Conservation (phyloP, 495 filamentous ascomycete species). For the Astrothelium macrocarpum region DNA sequence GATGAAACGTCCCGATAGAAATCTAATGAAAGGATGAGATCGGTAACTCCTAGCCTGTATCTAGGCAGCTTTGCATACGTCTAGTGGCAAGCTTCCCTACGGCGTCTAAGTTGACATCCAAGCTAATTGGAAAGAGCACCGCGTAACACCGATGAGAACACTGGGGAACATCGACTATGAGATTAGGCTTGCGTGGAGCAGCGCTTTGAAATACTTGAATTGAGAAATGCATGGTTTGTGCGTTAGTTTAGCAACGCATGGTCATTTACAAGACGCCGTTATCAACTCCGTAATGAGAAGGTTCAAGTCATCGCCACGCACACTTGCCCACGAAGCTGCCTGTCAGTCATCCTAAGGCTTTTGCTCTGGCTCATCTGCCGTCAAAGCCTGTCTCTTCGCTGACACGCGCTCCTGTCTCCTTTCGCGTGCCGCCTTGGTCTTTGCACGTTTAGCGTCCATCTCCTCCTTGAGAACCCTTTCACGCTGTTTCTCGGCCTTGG, state of each 20-base stretch:
- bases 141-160: not conserved
- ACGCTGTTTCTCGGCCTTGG: slow-evolving; percentile 97
- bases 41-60: not conserved
- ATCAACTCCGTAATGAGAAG: not conserved
- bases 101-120: not conserved
- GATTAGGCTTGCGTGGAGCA: not conserved
- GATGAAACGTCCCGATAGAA: not conserved
- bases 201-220: not conserved
- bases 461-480: slow-evolving; percentile 93
- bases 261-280: not conserved
- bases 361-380: slow-evolving; percentile 62
- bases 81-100: not conserved
- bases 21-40: not conserved
- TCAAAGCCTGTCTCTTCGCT: slow-evolving; percentile 78
- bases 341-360: slow-evolving; percentile 9
- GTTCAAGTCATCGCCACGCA: not conserved
- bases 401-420: slow-evolving; percentile 78
- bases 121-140: not conserved
- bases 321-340: not conserved
- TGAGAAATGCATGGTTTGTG: not conserved
- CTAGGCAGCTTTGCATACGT: not conserved
- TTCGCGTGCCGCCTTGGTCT: slow-evolving; percentile 99
- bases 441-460: slow-evolving; percentile 98
- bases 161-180: not conserved
- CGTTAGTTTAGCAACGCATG: not conserved